These are phyloP conservation scores for Marasmius sp. DNA, from an alignment of 1,284 basidiomycete species.

Conservation along the genomic window DNA sequence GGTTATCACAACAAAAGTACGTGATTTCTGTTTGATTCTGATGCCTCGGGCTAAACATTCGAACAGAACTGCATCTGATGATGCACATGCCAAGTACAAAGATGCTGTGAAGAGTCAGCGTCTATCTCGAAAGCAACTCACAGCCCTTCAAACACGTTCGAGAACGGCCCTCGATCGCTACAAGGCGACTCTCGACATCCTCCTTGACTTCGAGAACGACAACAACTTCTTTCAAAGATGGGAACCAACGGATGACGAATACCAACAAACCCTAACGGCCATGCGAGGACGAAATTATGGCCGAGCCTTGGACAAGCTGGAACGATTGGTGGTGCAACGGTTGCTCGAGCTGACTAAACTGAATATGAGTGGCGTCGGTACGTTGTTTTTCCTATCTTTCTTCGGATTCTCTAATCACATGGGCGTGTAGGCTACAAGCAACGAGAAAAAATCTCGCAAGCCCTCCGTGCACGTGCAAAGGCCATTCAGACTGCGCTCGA, in stretches of 20 bases:
- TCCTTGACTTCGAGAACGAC: no score
- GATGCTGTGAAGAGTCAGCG: no score
- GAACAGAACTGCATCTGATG: no score
- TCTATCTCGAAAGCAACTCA: no score
- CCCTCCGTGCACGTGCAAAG: background rate
- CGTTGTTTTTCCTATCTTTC: no score
- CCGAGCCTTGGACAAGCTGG: constrained; percentile 18
- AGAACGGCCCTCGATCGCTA: no score
- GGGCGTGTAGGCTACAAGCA: constrained; percentile 8
- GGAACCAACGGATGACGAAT: constrained; percentile 6
- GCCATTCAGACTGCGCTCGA: constrained; percentile 1
- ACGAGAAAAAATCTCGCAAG: constrained; percentile 3
- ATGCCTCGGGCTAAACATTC: no score
- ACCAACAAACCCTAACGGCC: constrained; percentile 1
- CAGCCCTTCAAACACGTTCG: no score
- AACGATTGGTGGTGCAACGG: constrained; percentile 21
- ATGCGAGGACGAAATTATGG: constrained; percentile 15
- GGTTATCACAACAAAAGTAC: constrained; percentile 9
- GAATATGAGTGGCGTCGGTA: background rate
- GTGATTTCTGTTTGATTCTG: no score
- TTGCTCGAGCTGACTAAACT: constrained; percentile 21
- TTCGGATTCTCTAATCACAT: no score
- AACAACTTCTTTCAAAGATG: constrained; percentile 11
- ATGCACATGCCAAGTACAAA: no score
- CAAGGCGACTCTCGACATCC: no score